A percentile compares a stretch with the other conserved stretches of the same genome.
Evolutionary conservation across 1,284 basidiomycete genomes (phyloP).

Genomic region (Ceratobasidium sp.): DNA sequence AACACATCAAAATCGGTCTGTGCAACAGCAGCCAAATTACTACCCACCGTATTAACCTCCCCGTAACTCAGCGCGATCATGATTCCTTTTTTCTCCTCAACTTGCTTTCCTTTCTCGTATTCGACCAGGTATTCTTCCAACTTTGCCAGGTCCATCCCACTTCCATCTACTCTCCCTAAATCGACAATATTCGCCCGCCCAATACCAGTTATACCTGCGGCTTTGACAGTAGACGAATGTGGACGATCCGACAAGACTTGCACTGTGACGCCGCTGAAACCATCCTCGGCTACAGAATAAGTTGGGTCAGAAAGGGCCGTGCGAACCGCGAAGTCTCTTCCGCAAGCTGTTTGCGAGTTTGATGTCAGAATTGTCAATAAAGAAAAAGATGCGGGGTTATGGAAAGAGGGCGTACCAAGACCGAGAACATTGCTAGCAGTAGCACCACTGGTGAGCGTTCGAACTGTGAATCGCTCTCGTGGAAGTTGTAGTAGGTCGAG

Average conservation of each 20-base stretch:
- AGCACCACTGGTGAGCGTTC: slow-evolving; percentile 66
- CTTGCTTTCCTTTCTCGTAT: slow-evolving; percentile 28
- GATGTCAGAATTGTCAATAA: neutral
- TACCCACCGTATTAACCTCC: slow-evolving; percentile 65
- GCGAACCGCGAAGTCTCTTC: slow-evolving; percentile 57
- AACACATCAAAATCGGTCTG: neutral
- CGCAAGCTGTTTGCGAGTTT: slow-evolving; percentile 54
- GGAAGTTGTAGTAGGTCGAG: slow-evolving; percentile 61
- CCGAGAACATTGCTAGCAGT: slow-evolving; percentile 66
- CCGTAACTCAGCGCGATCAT: slow-evolving; percentile 63
- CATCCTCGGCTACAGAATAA: slow-evolving; percentile 61
- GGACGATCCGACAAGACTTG: slow-evolving; percentile 62
- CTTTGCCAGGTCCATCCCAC: slow-evolving; percentile 59
- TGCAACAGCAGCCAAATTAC: neutral
- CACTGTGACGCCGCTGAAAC: slow-evolving; percentile 58
- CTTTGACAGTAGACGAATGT: slow-evolving; percentile 65
- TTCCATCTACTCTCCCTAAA: slow-evolving; percentile 51
- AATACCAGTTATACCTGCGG: slow-evolving; percentile 63
- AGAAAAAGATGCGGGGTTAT: neutral
- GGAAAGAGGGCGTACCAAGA: slow-evolving; percentile 54
- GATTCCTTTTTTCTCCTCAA: neutral
- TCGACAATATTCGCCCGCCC: slow-evolving; percentile 61
- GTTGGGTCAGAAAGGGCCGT: slow-evolving; percentile 52
- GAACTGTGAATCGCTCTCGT: slow-evolving; percentile 56
- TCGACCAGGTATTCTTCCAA: slow-evolving; percentile 54